phyloP scores from a whole-genome alignment of 495 filamentous ascomycete species.

The Aspergillus funiculosus region DNA sequence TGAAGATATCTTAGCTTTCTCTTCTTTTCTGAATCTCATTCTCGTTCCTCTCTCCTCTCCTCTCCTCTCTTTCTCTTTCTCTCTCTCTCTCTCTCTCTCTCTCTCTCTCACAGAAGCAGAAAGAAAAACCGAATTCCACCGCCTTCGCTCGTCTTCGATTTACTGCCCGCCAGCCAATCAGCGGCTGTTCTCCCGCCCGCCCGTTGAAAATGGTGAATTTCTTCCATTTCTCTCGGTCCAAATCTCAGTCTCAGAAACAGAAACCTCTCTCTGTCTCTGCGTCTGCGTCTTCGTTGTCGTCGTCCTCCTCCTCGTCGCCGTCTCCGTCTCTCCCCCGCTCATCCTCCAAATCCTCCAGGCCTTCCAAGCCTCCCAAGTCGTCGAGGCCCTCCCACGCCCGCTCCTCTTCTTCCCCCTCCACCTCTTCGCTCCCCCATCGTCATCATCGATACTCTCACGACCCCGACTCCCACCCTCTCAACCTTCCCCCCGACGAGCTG shows the following conservation, averaged over 20 bases:
- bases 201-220: conserved; percentile 32
- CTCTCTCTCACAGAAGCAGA: too few relatives aligned
- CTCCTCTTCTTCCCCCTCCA: conserved; percentile 23
- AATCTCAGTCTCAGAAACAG: conserved; percentile 28
- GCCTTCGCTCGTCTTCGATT: conserved; percentile 46
- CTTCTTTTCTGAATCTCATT: conserved; percentile 1
- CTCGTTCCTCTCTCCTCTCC: background rate
- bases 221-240: conserved; percentile 31
- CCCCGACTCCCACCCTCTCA: conserved; percentile 72
- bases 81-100: conserved; percentile 2
- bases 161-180: conserved; percentile 23
- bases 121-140: conserved; percentile 34
- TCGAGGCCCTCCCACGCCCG: conserved; percentile 17
- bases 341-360: conserved; percentile 8
- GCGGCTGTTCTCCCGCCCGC: conserved; percentile 11
- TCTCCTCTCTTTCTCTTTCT: background rate
- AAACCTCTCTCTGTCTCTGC: too few relatives aligned
- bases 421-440: conserved; percentile 15
- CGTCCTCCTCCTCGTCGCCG: conserved; percentile 10
- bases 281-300: conserved; percentile 17
- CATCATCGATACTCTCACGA: conserved; percentile 50
- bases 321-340: conserved; percentile 13
- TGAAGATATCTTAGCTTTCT: background rate
- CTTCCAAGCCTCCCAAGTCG: conserved; percentile 13
- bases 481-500: conserved; percentile 79